Conservation (phyloP, 768 basidiomycete species). For the Guyanaporus albipodus region DNA sequence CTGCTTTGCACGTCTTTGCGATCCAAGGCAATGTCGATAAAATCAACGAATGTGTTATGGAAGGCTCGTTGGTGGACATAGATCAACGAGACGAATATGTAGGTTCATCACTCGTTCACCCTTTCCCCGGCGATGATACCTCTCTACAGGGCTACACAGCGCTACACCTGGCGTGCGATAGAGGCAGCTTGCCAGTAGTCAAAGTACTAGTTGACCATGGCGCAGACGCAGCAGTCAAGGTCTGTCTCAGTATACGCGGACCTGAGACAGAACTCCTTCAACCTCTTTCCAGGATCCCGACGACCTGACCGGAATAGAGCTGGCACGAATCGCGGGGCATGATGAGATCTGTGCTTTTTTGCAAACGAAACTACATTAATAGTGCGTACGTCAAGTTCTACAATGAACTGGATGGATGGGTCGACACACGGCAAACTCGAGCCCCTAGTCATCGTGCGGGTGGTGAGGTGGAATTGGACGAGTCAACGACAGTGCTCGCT, state of each 20-base stretch:
- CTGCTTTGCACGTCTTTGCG: slow-evolving; percentile 59
- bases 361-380: slow-evolving; percentile 13
- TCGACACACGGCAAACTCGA: too few species aligned
- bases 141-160: slow-evolving; percentile 75
- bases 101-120: slow-evolving; percentile 27
- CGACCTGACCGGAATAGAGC: slow-evolving; percentile 53
- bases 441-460: too few species aligned
- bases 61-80: slow-evolving; percentile 43
- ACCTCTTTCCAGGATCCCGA: slow-evolving; percentile 56
- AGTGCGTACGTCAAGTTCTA: slow-evolving; percentile 11
- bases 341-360: slow-evolving; percentile 44
- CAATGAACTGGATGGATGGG: slow-evolving; percentile 3
- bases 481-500: neutral
- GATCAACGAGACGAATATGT: slow-evolving; percentile 74
- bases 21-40: slow-evolving; percentile 50
- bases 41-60: slow-evolving; percentile 42
- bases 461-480: too few species aligned
- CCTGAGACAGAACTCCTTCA: slow-evolving; percentile 1
- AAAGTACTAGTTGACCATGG: slow-evolving; percentile 57
- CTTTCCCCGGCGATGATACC: slow-evolving; percentile 2
- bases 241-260: slow-evolving; percentile 24
- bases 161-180: slow-evolving; percentile 81
- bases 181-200: slow-evolving; percentile 61
- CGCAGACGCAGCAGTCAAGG: slow-evolving; percentile 64
- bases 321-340: slow-evolving; percentile 58